Evolutionary conservation across 2,329 filamentous ascomycete genomes (phyloP).

Genomic region (Aureobasidium melanogenum): DNA sequence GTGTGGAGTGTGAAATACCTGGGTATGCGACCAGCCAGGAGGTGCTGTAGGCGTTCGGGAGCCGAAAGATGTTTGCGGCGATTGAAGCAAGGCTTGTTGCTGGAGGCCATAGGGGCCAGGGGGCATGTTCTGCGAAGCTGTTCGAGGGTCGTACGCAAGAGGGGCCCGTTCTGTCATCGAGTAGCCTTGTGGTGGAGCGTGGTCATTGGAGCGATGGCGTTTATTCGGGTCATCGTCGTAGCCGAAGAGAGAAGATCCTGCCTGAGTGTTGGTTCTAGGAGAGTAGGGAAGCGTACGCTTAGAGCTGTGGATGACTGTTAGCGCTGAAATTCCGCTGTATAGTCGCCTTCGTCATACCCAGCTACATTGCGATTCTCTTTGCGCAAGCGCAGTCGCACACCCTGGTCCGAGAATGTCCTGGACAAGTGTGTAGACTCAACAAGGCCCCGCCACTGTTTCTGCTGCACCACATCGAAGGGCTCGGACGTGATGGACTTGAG

Average conservation of each 20-base stretch:
- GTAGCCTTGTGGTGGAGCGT: neutral
- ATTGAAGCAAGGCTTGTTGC: neutral
- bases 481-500: slow-evolving; percentile 52
- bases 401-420: slow-evolving; percentile 76
- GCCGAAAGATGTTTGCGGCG: neutral
- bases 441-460: slow-evolving; percentile 71
- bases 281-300: slow-evolving; percentile 4
- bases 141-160: neutral
- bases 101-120: neutral
- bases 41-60: neutral
- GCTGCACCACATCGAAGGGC: slow-evolving; percentile 51
- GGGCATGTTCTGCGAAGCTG: neutral
- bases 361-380: slow-evolving; percentile 60
- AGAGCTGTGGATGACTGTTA: neutral
- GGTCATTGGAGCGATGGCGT: neutral
- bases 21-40: neutral
- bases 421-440: slow-evolving; percentile 74
- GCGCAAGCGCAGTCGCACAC: slow-evolving; percentile 69
- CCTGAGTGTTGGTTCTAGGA: neutral
- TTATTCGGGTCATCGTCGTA: slow-evolving; percentile 4
- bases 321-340: neutral
- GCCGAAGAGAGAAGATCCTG: slow-evolving; percentile 3
- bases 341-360: neutral
- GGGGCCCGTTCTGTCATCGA: neutral
- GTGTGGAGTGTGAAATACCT: neutral